Percentiles rank a stretch among this genome's conserved stretches.
Evolutionary conservation across 345 rosid genomes (phyloP).

Genomic region (Camelina neglecta): DNA sequence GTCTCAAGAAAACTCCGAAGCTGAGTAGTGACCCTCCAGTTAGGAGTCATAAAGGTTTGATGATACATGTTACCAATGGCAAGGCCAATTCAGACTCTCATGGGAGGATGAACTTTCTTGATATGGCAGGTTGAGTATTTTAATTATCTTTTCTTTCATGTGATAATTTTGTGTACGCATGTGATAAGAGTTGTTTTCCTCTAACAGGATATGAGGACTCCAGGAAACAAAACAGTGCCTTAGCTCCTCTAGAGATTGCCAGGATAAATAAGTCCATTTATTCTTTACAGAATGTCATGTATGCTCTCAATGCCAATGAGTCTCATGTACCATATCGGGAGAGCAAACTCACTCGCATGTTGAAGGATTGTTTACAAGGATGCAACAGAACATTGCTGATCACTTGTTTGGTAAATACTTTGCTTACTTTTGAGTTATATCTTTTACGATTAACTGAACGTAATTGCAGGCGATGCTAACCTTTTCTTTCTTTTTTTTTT

Average conservation of each 20-base stretch:
- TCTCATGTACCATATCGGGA: conserved; percentile 76
- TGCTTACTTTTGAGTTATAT: background rate
- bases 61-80: conserved; percentile 48
- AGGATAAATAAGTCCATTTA: conserved; percentile 66
- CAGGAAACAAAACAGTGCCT: conserved; percentile 51
- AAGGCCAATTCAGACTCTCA: conserved; percentile 7
- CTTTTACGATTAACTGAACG: background rate
- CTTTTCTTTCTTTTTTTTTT: conserved; percentile 18
- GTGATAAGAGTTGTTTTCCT: conserved; percentile 17
- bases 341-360: conserved; percentile 73
- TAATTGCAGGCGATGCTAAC: conserved; percentile 25
- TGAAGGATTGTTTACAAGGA: conserved; percentile 72
- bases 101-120: conserved; percentile 79
- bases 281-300: conserved; percentile 72
- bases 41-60: conserved; percentile 65
- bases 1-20: conserved; percentile 44
- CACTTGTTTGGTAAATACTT: conserved; percentile 67
- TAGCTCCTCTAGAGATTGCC: conserved; percentile 51
- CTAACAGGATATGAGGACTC: conserved; percentile 70
- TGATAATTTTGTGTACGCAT: conserved; percentile 8
- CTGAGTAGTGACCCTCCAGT: conserved; percentile 39
- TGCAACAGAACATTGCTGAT: conserved; percentile 54
- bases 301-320: conserved; percentile 66
- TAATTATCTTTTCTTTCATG: background rate
- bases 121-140: conserved; percentile 63